Evolutionary conservation across 805 yeast genomes (phyloP), one percentile per base, ranked within the genome.

Genomic region (Wickerhamomyces canadensis): DNA sequence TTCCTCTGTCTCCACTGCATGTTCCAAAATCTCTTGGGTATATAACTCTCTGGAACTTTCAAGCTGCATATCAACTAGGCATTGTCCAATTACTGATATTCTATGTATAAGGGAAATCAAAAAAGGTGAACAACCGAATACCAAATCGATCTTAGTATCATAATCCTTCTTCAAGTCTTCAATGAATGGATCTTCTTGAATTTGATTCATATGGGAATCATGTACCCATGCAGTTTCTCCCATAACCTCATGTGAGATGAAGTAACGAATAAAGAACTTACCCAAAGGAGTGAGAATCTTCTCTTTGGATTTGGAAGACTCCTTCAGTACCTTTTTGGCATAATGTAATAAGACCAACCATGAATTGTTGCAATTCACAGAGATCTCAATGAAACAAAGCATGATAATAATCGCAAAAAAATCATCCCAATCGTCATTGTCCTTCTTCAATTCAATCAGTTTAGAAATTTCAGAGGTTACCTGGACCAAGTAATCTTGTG

Each of bases 231-330:
- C 67, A 0, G 72, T 66, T 33, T 64, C 67, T 4, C 69, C 67
- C 68, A 67, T 61, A 2, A 67, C 64, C 39, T 67, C 72, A 43
- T 67, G 71, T 12, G 64, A 52, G 6, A 63, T 55, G 41, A 67
- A 61, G 41, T 65, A 66, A 14, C 67, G 40, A 6, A 61, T 52
- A 38, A 65, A 64, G 36, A 66, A 65, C 22, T 48, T 55, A 10
- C 56, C 58, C 37, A 65, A 44, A 2, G 67, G 64, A 27, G 58
- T 56, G 27, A 52, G 36, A 17, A 40, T 42, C 33, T 47, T 55
- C 25, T 50, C 47, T 31, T 48, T 44, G 11, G 48, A 47, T 22
- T 49, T 44, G 6, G 45, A 43, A 7, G 56, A 45, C 7, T 57
- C 55, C 32, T 49, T 55, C 26, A 65, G 39, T 19, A 63, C 57